These are phyloP conservation scores for Tilletiopsis washingtonensis DNA, from an alignment of 1,284 basidiomycete species.

Conservation along the genomic window DNA sequence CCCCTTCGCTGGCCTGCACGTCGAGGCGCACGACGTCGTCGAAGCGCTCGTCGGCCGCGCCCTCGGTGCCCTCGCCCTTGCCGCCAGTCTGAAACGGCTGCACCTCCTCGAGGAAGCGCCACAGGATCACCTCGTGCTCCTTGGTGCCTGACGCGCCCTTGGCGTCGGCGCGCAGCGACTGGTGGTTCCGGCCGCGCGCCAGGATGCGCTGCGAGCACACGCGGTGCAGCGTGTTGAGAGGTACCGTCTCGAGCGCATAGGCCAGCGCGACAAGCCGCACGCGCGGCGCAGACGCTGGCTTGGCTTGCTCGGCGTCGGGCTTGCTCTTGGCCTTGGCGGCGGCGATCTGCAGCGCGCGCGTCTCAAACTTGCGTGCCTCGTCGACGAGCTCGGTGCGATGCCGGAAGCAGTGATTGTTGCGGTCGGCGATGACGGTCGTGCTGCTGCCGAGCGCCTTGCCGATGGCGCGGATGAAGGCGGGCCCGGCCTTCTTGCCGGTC, in stretches of 20 bases:
- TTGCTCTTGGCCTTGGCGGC: not conserved
- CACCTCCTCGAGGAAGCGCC: conserved; percentile 59
- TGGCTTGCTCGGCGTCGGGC: not conserved
- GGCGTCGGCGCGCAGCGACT: conserved; percentile 26
- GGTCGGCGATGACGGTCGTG: conserved; percentile 37
- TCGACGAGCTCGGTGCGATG: conserved; percentile 41
- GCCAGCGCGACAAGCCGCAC: conserved; percentile 32
- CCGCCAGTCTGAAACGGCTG: conserved; percentile 56
- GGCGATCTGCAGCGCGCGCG: not conserved
- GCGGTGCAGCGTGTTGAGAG: conserved; percentile 28
- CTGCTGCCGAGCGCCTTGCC: conserved; percentile 31
- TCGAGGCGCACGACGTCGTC: conserved; percentile 63
- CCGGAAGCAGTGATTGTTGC: conserved; percentile 43
- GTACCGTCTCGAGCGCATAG: conserved; percentile 25
- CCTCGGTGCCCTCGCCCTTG: conserved; percentile 33
- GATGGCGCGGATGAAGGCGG: conserved; percentile 71
- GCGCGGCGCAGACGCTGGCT: conserved; percentile 10
- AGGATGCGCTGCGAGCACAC: conserved; percentile 29
- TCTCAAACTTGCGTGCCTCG: conserved; percentile 7
- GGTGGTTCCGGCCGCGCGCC: conserved; percentile 37
- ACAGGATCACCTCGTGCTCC: conserved; percentile 71
- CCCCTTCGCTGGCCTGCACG: conserved; percentile 50
- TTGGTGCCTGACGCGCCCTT: not conserved
- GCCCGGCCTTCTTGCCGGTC: conserved; percentile 66
- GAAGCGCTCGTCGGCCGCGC: conserved; percentile 53